Base-by-base conservation (phyloP, 2,329 filamentous ascomycete genomes). In the Calonectria ilicicola region DNA sequence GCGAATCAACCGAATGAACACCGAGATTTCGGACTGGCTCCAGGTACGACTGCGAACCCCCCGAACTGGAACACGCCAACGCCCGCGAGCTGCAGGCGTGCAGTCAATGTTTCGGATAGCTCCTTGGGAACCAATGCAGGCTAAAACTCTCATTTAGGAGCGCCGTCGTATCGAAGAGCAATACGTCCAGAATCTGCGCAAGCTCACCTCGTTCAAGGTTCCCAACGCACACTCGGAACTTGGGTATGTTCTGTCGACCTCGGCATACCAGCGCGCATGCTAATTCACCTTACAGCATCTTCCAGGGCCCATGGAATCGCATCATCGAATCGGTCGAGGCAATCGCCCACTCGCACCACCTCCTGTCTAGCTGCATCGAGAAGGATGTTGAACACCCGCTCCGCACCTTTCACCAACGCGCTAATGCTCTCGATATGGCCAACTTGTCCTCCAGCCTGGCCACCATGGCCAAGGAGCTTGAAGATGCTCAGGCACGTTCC, bases 21-120 rank as follows among this genome's bases (percentile, higher is more conserved):
- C 88, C 78, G 95, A 98, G 82, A 95, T 99, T 81, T 96, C 96
- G 83, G 96, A 98, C 86, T 99, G 96, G 95, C 90, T 99, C 74
- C 94, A 96, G 93, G 96, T 98, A 91, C 85, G 85, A 74, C 63
- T 60, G 53, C 58, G 29, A 23, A 56, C 38, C 49, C 49, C 64
- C 64, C 44, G 44, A 60, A 47, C 66, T 49, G 46, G 56, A 56
- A 40, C 67, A 63, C 40, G 35, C 14, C 71, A 21, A 29, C 35
- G 26, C 40, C 40, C 26, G 23, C n/a, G n/a, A 46, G 46, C 64
- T 67, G 65, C 32, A n/a, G 35, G 29, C 53, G 44, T 62, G 53
- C 21, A 38, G 26, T 35, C 35, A n/a, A 21, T 42, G 23, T 26
- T 51, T 15, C 35, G 38, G 14, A n/a, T 27, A 58, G 42, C 40